These are phyloP conservation scores for Schizosaccharomyces cryophilus DNA, from an alignment of 805 yeast genomes.

Conservation along the genomic window DNA sequence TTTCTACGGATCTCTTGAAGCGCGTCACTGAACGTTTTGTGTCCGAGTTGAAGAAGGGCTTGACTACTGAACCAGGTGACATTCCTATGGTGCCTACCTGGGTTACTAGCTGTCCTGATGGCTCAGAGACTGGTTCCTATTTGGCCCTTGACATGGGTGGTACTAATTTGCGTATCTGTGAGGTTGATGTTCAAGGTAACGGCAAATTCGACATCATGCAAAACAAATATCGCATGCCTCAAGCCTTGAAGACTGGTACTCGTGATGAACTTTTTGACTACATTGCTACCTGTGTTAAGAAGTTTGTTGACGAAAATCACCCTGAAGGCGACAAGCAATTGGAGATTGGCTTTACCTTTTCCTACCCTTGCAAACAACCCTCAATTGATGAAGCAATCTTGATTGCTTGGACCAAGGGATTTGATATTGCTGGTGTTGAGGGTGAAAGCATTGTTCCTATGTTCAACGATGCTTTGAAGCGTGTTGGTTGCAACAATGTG, in stretches of 20 bases:
- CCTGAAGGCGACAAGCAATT: conserved; percentile 30
- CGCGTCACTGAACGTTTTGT: conserved; percentile 54
- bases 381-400: conserved; percentile 67
- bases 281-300: conserved; percentile 57
- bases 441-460: conserved; percentile 84
- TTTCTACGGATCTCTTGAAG: conserved; percentile 33
- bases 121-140: conserved; percentile 69
- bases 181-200: conserved; percentile 62
- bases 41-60: conserved; percentile 31
- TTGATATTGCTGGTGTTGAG: conserved; percentile 78
- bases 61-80: conserved; percentile 12
- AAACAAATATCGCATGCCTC: conserved; percentile 54
- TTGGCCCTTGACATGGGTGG: conserved; percentile 94
- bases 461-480: conserved; percentile 52
- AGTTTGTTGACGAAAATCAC: conserved; percentile 46
- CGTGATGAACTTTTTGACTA: conserved; percentile 56
- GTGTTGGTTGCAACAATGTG: conserved; percentile 39
- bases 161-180: conserved; percentile 80
- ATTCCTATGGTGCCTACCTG: conserved; percentile 89
- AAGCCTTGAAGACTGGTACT: conserved; percentile 49
- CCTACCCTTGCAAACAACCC: conserved; percentile 52
- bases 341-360: conserved; percentile 85
- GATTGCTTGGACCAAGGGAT: conserved; percentile 95
- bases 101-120: conserved; percentile 86
- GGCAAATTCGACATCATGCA: conserved; percentile 67